Evolutionary conservation across 1,284 basidiomycete genomes (phyloP), one percentile per base, ranked within the genome.

Genomic region (Moesziomyces sp.): DNA sequence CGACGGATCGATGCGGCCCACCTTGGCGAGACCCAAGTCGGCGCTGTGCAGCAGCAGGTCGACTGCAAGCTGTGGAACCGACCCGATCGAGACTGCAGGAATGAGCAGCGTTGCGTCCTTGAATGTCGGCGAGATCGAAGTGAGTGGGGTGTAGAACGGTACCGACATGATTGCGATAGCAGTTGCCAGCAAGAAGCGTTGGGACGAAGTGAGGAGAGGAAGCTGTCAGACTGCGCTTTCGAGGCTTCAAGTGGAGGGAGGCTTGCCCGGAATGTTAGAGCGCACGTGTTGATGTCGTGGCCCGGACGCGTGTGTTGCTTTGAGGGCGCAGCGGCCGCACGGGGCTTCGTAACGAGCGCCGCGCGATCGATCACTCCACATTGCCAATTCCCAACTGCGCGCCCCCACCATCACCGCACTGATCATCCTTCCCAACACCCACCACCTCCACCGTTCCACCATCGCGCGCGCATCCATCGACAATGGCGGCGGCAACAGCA

Each of bases 41-140:
- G 58, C 45, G 23, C 66, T 38, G 30, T 78, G 64, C 3, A 82
- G 51, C n/a, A 82, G 57, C 16, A 82, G 57, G 61, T 82, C 80
- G 35, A 80, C 51, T 2, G 78, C 58, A 0, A 82, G 67, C 56
- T 81, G 79, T 0, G 79, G 76, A 0, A 79, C 78, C 6, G 74
- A 81, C 18, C 77, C 80, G 40, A 80, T 70, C n/a, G 75, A 78
- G 0, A 81, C 67, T 11, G 67, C 64, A 0, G 80, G 80, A 1
- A 82, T 48, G 52, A 82, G 10, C 28, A 82, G 70, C 8, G 73
- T 79, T 18, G 71, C 54, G 1, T 69, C 77, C 3, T 35, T 13
- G 14, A 80, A 59, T 6, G 42, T 48, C 23, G 46, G n/a, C n/a
- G n/a, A n/a, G n/a, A n/a, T n/a, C 21, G 49, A 16, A 3, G 47